Percentiles rank a stretch among this genome's conserved stretches.
Conservation (phyloP, 2,329 filamentous ascomycete species). For the Coniochaeta ligniaria region DNA sequence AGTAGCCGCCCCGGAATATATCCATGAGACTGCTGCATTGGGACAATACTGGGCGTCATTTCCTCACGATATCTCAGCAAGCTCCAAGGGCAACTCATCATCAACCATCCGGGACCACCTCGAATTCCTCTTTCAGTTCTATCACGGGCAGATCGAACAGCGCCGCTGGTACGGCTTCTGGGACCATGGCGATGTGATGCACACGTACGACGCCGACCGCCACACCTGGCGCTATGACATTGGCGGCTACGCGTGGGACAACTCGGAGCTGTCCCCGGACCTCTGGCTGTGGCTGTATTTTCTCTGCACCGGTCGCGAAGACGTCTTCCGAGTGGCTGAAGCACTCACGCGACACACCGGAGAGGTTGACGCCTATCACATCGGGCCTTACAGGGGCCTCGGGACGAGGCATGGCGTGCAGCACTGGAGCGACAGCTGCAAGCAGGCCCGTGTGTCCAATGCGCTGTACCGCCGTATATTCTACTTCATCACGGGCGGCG, state of each 20-base stretch:
- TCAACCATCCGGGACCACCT: background rate
- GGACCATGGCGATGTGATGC: constrained; percentile 56
- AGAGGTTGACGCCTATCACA: constrained; percentile 57
- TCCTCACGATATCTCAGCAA: too few species aligned
- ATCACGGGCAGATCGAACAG: constrained; percentile 33
- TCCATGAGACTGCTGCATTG: background rate
- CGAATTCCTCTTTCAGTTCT: background rate
- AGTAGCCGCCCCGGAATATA: background rate
- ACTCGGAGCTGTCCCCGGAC: constrained; percentile 56
- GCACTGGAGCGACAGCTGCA: constrained; percentile 53
- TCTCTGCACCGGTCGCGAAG: constrained; percentile 48
- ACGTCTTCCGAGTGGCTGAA: constrained; percentile 53
- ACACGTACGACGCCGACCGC: constrained; percentile 51
- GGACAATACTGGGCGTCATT: background rate
- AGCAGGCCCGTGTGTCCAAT: constrained; percentile 54
- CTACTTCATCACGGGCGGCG: constrained; percentile 49
- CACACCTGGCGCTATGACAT: constrained; percentile 58
- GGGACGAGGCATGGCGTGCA: constrained; percentile 57
- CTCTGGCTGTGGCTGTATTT: constrained; percentile 58
- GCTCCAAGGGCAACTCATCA: too few species aligned
- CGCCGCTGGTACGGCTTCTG: constrained; percentile 57
- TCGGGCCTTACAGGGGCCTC: constrained; percentile 49
- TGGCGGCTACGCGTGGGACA: constrained; percentile 59
- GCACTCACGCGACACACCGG: constrained; percentile 50
- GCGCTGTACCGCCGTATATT: constrained; percentile 46